Evolutionary conservation across 78 protist species (phyloP).

Genomic region (Monocercomonoides exilis): DNA sequence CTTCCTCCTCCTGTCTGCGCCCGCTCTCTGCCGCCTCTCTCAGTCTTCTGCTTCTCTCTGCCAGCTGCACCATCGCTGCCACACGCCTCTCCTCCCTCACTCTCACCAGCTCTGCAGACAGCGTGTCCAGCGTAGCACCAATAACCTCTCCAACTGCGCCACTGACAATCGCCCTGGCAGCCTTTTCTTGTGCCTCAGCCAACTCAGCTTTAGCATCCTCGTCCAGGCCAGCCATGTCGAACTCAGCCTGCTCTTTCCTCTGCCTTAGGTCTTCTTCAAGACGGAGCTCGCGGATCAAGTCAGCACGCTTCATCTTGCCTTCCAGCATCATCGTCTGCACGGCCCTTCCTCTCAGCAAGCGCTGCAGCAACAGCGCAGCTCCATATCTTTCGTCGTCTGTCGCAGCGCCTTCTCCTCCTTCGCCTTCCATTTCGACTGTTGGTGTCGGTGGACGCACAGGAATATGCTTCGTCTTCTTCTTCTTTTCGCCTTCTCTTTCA

Average conservation of each 20-base stretch:
- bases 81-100: slow-evolving; percentile 39
- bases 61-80: slow-evolving; percentile 26
- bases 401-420: background rate
- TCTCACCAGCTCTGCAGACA: slow-evolving; percentile 56
- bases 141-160: slow-evolving; percentile 27
- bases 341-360: slow-evolving; percentile 59
- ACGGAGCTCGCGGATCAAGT: slow-evolving; percentile 60
- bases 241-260: slow-evolving; percentile 30
- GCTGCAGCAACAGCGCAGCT: slow-evolving; percentile 48
- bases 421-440: background rate
- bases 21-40: slow-evolving; percentile 55
- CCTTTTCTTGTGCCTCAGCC: background rate
- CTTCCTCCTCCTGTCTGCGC: slow-evolving; percentile 32
- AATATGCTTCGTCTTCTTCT: background rate
- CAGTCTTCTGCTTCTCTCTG: slow-evolving; percentile 41
- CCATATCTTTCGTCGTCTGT: slow-evolving; percentile 26
- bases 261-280: background rate
- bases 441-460: slow-evolving; percentile 6
- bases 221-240: background rate
- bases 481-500: background rate
- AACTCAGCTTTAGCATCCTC: background rate
- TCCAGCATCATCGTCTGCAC: slow-evolving; percentile 49
- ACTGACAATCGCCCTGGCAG: background rate
- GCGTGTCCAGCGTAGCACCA: slow-evolving; percentile 41
- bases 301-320: slow-evolving; percentile 47